Conservation (phyloP, 768 basidiomycete species). For the Boletus speciosus region DNA sequence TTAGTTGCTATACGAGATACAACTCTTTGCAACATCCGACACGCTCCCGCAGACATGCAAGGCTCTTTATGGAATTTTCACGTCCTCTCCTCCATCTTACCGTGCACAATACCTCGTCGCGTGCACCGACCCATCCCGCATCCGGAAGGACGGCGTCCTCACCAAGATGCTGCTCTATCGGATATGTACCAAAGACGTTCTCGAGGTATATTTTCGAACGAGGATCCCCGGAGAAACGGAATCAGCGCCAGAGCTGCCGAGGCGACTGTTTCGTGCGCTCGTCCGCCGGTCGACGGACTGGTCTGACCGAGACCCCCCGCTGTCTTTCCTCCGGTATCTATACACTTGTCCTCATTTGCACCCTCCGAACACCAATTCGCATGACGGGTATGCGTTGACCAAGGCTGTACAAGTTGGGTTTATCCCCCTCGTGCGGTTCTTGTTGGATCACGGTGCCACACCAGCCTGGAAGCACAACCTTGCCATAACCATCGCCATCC, state of each 20-base stretch:
- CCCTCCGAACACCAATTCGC: constrained; percentile 54
- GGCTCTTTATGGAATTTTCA: constrained; percentile 52
- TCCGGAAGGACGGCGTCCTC: constrained; percentile 24
- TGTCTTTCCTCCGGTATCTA: constrained; percentile 63
- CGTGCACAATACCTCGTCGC: constrained; percentile 64
- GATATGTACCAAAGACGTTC: constrained; percentile 38
- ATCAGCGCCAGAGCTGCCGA: constrained; percentile 52
- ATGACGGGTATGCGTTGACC: constrained; percentile 79
- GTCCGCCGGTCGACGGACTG: constrained; percentile 36
- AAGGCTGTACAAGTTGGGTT: constrained; percentile 70
- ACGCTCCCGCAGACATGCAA: constrained; percentile 58
- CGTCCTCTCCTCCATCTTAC: constrained; percentile 51
- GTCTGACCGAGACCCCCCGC: constrained; percentile 50
- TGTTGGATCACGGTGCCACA: constrained; percentile 71
- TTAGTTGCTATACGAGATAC: constrained; percentile 78
- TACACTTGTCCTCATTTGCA: constrained; percentile 40
- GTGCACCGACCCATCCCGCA: constrained; percentile 22
- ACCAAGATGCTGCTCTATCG: constrained; percentile 47
- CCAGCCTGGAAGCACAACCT: constrained; percentile 58
- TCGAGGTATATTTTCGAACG: constrained; percentile 44
- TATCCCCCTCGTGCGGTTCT: constrained; percentile 60
- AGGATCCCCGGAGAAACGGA: not conserved
- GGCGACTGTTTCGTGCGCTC: constrained; percentile 61
- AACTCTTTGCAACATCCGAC: constrained; percentile 64
- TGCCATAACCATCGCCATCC: constrained; percentile 75